A percentile compares a stretch with the other conserved stretches of the same genome.
These are phyloP conservation scores for Cokeromyces recurvatus DNA, from an alignment of 371 early-diverging fungal genomes.

Conservation along the genomic window DNA sequence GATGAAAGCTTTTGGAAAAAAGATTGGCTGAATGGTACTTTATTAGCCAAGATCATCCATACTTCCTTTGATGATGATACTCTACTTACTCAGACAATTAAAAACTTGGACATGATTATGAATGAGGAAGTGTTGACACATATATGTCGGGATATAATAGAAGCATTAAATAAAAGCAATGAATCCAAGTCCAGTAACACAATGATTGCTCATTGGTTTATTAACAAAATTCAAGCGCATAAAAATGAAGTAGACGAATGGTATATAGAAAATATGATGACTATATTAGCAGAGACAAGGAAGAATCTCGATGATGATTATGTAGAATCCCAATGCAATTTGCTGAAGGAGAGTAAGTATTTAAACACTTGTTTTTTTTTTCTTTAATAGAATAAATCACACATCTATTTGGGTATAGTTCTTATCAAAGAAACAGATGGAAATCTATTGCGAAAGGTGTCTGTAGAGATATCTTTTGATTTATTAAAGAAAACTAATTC, in stretches of 20 bases:
- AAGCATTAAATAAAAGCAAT: conserved; percentile 9
- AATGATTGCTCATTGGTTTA: conserved; percentile 18
- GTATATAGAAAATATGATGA: conserved; percentile 16
- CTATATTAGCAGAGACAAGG: conserved; percentile 7
- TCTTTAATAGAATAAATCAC: neutral
- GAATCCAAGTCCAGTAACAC: neutral
- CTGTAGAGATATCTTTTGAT: conserved; percentile 6
- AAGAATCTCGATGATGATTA: conserved; percentile 19
- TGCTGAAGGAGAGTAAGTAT: conserved; percentile 16
- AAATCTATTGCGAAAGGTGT: conserved; percentile 11
- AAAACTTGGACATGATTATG: conserved; percentile 18
- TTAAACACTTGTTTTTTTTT: no score
- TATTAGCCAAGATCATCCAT: conserved; percentile 9
- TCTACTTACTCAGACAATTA: conserved; percentile 20
- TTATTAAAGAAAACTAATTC: conserved; percentile 5
- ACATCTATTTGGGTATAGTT: neutral
- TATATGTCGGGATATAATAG: conserved; percentile 3
- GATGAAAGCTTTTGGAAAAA: conserved; percentile 29
- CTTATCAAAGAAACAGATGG: conserved; percentile 7
- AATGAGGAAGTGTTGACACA: conserved; percentile 1
- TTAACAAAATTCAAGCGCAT: conserved; percentile 16
- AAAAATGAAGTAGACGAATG: conserved; percentile 4
- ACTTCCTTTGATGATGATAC: conserved; percentile 20
- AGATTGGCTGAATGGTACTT: conserved; percentile 23
- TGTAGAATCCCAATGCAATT: conserved; percentile 16